Conservation (phyloP, 352 stramenopile genomes). For the Phytophthora pluvialis region DNA sequence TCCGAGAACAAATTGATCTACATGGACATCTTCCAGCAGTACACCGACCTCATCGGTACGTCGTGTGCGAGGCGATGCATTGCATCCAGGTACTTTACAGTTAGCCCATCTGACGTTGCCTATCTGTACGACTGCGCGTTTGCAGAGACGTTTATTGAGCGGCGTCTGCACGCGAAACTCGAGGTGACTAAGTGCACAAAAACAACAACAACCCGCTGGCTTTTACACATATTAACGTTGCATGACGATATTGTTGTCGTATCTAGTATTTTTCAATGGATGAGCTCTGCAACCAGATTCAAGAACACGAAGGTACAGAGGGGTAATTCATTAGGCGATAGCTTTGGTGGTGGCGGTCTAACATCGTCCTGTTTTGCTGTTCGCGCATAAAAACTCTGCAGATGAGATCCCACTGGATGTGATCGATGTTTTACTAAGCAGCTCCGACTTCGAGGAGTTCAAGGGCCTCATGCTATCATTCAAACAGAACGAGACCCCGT, state of each 20-base stretch:
- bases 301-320: slow-evolving; percentile 75
- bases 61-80: neutral
- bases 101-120: slow-evolving; percentile 7
- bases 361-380: slow-evolving; percentile 15
- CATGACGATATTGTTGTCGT: slow-evolving; percentile 7
- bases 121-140: slow-evolving; percentile 7
- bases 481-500: slow-evolving; percentile 82
- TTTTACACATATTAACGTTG: neutral
- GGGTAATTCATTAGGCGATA: neutral
- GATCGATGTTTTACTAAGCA: slow-evolving; percentile 83
- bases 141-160: slow-evolving; percentile 74
- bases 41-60: slow-evolving; percentile 80
- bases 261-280: slow-evolving; percentile 83
- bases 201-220: neutral
- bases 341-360: neutral
- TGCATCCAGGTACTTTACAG: neutral
- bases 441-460: slow-evolving; percentile 89
- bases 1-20: slow-evolving; percentile 89
- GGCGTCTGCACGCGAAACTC: slow-evolving; percentile 65
- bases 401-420: slow-evolving; percentile 83
- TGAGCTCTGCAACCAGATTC: slow-evolving; percentile 78
- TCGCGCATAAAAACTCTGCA: slow-evolving; percentile 11
- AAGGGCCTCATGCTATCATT: slow-evolving; percentile 89
- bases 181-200: slow-evolving; percentile 42
- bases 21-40: slow-evolving; percentile 81